A percentile compares a stretch with the other conserved stretches of the same genome.
Conservation (phyloP, 441 rosid genomes). For the Arabidopsis lyrata region DNA sequence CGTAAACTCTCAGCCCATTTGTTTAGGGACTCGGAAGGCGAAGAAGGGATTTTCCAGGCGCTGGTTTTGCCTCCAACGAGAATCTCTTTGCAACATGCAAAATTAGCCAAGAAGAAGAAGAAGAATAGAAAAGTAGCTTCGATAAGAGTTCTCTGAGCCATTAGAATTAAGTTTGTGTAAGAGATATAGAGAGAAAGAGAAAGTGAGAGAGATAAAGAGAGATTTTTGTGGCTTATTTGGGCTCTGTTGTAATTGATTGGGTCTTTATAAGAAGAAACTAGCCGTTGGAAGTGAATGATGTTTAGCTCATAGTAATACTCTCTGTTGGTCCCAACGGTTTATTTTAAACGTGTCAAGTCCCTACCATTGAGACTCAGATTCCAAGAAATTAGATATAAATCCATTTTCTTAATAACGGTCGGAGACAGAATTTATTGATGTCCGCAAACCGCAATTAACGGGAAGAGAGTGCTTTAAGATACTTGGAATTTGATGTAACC, state of each 20-base stretch:
- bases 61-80: slow-evolving; percentile 73
- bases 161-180: neutral
- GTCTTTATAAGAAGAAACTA: slow-evolving; percentile 32
- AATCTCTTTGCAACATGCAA: slow-evolving; percentile 51
- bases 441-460: neutral
- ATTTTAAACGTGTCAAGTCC: slow-evolving; percentile 22
- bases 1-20: slow-evolving; percentile 79
- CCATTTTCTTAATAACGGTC: slow-evolving; percentile 25
- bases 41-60: slow-evolving; percentile 83
- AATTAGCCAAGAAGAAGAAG: slow-evolving; percentile 15
- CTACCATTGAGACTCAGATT: slow-evolving; percentile 7
- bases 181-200: neutral
- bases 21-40: slow-evolving; percentile 80
- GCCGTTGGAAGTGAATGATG: slow-evolving; percentile 39
- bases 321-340: slow-evolving; percentile 33
- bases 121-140: slow-evolving; percentile 10
- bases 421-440: slow-evolving; percentile 13
- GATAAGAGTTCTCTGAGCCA: slow-evolving; percentile 35
- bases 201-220: slow-evolving; percentile 11
- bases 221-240: slow-evolving; percentile 4
- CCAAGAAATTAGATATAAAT: neutral
- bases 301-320: neutral
- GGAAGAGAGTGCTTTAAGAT: neutral
- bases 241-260: neutral
- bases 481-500: no score